phyloP scores from a whole-genome alignment of 257 asterid genomes.

The Paulownia fortunei region DNA sequence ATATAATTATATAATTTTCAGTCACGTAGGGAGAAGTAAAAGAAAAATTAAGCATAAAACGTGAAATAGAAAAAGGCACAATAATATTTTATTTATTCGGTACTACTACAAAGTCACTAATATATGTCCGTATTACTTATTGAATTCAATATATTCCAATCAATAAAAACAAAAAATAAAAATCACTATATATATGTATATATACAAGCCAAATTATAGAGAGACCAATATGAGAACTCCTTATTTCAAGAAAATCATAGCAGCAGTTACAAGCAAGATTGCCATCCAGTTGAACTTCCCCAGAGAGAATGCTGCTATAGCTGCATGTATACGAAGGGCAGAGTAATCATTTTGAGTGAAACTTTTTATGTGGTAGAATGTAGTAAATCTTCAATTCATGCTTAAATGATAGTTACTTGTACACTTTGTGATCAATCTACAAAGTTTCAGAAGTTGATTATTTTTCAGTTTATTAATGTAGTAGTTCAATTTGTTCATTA shows the following conservation, averaged over 20 bases:
- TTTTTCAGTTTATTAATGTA: no score
- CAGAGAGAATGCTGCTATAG: slow-evolving; percentile 41
- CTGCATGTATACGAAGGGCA: slow-evolving; percentile 38
- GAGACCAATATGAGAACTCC: not conserved
- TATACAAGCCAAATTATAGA: not conserved
- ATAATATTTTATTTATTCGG: not conserved
- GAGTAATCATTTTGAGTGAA: not conserved
- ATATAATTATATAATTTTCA: no score
- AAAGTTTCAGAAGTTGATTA: no score
- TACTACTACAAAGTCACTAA: not conserved
- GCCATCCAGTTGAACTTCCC: slow-evolving; percentile 56
- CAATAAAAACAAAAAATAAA: not conserved
- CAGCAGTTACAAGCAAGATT: slow-evolving; percentile 40
- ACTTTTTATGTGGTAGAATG: not conserved
- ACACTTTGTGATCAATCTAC: no score
- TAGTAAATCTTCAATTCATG: no score
- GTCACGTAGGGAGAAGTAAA: not conserved
- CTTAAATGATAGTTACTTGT: no score
- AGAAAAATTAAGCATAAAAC: not conserved
- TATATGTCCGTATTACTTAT: not conserved
- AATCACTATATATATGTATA: not conserved
- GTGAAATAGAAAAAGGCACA: not conserved
- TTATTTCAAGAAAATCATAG: slow-evolving; percentile 42
- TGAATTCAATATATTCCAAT: not conserved
- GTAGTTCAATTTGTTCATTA: no score